Evolutionary conservation across 495 filamentous ascomycete species (phyloP).

Genomic region (Bryoglossum gracile): DNA sequence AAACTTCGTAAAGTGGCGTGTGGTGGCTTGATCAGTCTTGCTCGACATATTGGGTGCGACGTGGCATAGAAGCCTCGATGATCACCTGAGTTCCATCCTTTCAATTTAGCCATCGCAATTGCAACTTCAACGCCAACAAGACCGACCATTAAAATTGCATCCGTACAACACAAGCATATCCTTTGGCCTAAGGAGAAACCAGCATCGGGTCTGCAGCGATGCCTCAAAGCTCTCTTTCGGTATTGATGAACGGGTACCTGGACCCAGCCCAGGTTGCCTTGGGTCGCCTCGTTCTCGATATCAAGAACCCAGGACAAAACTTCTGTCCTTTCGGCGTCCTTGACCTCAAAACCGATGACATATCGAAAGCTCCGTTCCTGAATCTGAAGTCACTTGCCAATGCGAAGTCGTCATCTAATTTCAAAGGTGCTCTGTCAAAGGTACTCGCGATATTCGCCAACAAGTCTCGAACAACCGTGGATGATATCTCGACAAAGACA

Average conservation of each 20-base stretch:
- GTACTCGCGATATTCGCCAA: background rate
- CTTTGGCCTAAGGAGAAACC: too few species aligned
- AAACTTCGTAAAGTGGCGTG: too few species aligned
- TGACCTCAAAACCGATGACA: background rate
- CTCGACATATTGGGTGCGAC: too few species aligned
- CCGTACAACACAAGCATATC: too few species aligned
- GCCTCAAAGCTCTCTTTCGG: too few species aligned
- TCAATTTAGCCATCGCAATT: too few species aligned
- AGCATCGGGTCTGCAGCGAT: too few species aligned
- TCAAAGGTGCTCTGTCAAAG: background rate
- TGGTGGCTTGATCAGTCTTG: too few species aligned
- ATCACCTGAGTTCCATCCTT: too few species aligned
- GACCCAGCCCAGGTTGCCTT: background rate
- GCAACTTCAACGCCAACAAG: too few species aligned
- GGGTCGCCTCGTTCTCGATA: background rate
- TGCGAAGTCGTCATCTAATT: background rate
- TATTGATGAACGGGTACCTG: background rate
- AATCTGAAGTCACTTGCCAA: background rate
- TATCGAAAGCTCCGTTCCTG: background rate
- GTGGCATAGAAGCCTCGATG: too few species aligned
- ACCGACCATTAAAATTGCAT: too few species aligned
- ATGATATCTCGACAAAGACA: background rate
- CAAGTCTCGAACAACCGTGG: background rate
- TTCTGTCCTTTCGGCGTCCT: background rate
- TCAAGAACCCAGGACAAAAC: background rate